Conservation (phyloP, 257 asterid species). For the Thymus quinquecostatus region DNA sequence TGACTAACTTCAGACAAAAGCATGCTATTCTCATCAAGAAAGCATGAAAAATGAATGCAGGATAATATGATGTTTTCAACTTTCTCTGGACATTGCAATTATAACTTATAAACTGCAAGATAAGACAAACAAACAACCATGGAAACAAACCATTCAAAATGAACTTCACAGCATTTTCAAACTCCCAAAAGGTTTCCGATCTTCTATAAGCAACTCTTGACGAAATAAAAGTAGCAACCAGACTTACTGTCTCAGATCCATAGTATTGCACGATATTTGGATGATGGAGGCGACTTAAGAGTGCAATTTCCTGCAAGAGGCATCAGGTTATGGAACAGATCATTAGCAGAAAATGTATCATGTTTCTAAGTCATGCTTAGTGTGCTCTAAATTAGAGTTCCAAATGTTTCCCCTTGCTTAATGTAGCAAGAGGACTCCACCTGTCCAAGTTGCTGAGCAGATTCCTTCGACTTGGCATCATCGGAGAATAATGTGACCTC, state of each 20-base stretch:
- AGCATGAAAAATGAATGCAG: constrained; percentile 5
- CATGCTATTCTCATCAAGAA: constrained; percentile 21
- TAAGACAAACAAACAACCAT: constrained; percentile 14
- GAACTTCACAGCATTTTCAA: constrained; percentile 5
- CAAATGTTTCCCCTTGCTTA: constrained; percentile 9
- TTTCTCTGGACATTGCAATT: neutral
- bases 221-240: constrained; percentile 9
- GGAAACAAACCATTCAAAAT: constrained; percentile 9
- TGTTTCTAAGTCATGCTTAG: neutral
- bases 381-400: constrained; percentile 20
- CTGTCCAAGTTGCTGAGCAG: constrained; percentile 60
- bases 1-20: constrained; percentile 21
- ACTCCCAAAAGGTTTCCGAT: constrained; percentile 4
- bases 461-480: constrained; percentile 57
- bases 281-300: constrained; percentile 61
- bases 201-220: constrained; percentile 14
- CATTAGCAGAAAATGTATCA: constrained; percentile 2
- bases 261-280: constrained; percentile 74
- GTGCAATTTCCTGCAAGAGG: constrained; percentile 57
- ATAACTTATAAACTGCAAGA: constrained; percentile 10
- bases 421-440: constrained; percentile 27
- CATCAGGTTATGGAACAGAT: constrained; percentile 17
- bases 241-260: constrained; percentile 66
- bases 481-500: constrained; percentile 60
- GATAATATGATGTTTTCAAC: neutral